Percentiles rank a stretch among this genome's conserved stretches.
Conservation (phyloP, 768 basidiomycete species). For the Coprinopsis sp. region DNA sequence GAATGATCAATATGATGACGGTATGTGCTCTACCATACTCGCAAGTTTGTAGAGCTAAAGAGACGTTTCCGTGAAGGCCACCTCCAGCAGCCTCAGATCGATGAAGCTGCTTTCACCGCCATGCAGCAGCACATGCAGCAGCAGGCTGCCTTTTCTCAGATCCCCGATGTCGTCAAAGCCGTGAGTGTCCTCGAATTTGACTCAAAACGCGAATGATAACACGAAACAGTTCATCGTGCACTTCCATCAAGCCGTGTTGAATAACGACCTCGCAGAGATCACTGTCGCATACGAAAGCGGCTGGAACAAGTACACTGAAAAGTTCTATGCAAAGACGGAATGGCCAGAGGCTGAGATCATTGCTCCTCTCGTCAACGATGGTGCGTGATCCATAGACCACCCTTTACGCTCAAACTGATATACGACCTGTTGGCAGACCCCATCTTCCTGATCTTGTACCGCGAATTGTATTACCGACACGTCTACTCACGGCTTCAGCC, state of each 20-base stretch:
- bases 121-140: slow-evolving; percentile 84
- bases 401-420: slow-evolving; percentile 1
- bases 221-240: slow-evolving; percentile 79
- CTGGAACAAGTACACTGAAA: slow-evolving; percentile 96
- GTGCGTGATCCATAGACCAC: slow-evolving; percentile 34
- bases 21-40: slow-evolving; percentile 27
- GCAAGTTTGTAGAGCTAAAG: slow-evolving; percentile 11
- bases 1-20: slow-evolving; percentile 63
- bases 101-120: slow-evolving; percentile 63
- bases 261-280: slow-evolving; percentile 89
- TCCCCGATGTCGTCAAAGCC: slow-evolving; percentile 86
- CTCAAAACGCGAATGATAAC: slow-evolving; percentile 7
- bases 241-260: slow-evolving; percentile 88
- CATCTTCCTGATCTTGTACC: slow-evolving; percentile 94
- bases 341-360: slow-evolving; percentile 98
- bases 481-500: slow-evolving; percentile 94
- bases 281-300: slow-evolving; percentile 93
- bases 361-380: slow-evolving; percentile 90
- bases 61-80: slow-evolving; percentile 30
- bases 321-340: slow-evolving; percentile 89
- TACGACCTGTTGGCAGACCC: slow-evolving; percentile 59
- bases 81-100: slow-evolving; percentile 58
- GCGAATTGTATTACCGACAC: slow-evolving; percentile 92
- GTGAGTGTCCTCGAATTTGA: slow-evolving; percentile 37
- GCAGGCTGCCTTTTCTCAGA: slow-evolving; percentile 74